Conservation (phyloP, 2,329 filamentous ascomycete genomes). For the Aspergillus quadrilineatus region DNA sequence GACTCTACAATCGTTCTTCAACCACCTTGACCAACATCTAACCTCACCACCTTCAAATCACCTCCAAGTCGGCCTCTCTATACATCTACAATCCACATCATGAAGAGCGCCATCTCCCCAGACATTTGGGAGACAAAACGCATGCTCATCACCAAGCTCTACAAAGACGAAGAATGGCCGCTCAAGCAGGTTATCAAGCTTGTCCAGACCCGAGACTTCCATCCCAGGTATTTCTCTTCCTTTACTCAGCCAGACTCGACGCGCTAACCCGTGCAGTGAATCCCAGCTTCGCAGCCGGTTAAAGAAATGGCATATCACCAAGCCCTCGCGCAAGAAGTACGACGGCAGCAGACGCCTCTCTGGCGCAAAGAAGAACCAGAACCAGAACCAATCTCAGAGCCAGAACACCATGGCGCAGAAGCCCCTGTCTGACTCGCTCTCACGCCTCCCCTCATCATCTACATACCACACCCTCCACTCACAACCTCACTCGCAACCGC, state of each 20-base stretch:
- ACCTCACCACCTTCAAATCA: background rate
- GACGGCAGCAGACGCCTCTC: slow-evolving; percentile 6
- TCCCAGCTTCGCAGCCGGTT: slow-evolving; percentile 12
- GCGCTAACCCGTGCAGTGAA: background rate
- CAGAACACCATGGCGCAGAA: background rate
- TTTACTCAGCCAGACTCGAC: background rate
- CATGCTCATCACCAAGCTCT: slow-evolving; percentile 11
- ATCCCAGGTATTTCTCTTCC: background rate
- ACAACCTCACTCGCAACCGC: background rate
- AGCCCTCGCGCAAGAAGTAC: slow-evolving; percentile 14
- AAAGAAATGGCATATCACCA: slow-evolving; percentile 17
- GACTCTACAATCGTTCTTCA: too few relatives aligned
- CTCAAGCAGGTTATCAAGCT: slow-evolving; percentile 15
- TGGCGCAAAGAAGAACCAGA: slow-evolving; percentile 5
- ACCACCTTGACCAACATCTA: too few relatives aligned
- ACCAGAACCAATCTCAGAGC: too few relatives aligned
- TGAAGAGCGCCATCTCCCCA: slow-evolving; percentile 13
- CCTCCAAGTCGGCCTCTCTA: too few relatives aligned
- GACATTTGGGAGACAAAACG: slow-evolving; percentile 15
- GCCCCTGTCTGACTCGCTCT: background rate
- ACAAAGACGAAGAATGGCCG: slow-evolving; percentile 16
- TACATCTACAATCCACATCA: background rate
- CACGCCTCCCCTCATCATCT: background rate
- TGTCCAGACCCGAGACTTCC: slow-evolving; percentile 12
- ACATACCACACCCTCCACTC: slow-evolving; percentile 7